Conservation (phyloP, 805 yeast genomes). For the Tetrapisispora taiwanensis region DNA sequence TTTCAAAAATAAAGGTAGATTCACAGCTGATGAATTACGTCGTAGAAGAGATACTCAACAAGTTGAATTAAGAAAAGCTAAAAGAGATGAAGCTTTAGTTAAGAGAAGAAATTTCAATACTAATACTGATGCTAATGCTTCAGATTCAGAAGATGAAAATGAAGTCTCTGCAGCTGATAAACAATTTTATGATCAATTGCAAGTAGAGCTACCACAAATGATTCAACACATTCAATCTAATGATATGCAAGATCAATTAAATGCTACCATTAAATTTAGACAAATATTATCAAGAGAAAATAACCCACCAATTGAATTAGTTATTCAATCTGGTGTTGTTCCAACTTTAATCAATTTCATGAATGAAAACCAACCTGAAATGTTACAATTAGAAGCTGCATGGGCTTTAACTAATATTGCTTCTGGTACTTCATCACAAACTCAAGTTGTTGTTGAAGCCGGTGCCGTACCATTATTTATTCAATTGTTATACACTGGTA, state of each 20-base stretch:
- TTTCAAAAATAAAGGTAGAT: conserved; percentile 89
- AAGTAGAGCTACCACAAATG: conserved; percentile 73
- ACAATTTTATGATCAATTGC: conserved; percentile 39
- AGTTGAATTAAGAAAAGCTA: conserved; percentile 91
- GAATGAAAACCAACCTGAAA: conserved; percentile 64
- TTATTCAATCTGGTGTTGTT: conserved; percentile 87
- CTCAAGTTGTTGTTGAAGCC: conserved; percentile 80
- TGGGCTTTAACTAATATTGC: conserved; percentile 99
- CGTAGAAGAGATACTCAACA: conserved; percentile 97
- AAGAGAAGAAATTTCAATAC: conserved; percentile 77
- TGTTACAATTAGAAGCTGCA: conserved; percentile 93
- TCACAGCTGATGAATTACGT: conserved; percentile 90
- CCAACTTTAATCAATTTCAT: conserved; percentile 83
- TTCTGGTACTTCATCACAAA: conserved; percentile 84
- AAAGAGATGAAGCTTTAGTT: conserved; percentile 87
- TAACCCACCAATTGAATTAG: conserved; percentile 92
- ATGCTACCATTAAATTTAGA: conserved; percentile 87
- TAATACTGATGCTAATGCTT: conserved; percentile 39
- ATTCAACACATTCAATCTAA: conserved; percentile 66
- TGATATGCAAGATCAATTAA: conserved; percentile 70
- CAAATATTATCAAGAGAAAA: conserved; percentile 88
- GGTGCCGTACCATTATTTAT: conserved; percentile 93
- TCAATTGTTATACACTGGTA: conserved; percentile 64
- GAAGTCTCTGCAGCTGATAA: conserved; percentile 32
- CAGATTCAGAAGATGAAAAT: conserved; percentile 44